phyloP scores from a whole-genome alignment of 2,329 filamentous ascomycete species.

The Phyllosticta citrichinensis region DNA sequence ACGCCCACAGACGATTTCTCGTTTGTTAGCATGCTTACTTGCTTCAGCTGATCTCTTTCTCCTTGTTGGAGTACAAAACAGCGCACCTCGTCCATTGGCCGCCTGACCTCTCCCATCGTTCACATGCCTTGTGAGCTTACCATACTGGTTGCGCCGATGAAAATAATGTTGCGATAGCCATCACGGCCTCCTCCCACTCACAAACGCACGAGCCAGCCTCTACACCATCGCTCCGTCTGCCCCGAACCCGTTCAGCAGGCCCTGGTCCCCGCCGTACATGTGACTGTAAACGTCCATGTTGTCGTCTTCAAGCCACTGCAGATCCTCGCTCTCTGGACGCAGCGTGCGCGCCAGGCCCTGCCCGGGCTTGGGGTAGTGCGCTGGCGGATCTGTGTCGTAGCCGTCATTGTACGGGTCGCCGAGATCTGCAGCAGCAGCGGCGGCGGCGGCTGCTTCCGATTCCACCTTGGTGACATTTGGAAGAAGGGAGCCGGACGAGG shows the following conservation, averaged over 20 bases:
- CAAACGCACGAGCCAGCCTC: not conserved
- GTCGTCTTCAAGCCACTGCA: constrained; percentile 54
- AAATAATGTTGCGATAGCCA: not conserved
- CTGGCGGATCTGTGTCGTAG: constrained; percentile 42
- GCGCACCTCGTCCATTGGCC: not conserved
- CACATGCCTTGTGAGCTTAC: not conserved
- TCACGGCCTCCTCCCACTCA: not conserved
- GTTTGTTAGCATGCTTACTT: not conserved
- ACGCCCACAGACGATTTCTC: not conserved
- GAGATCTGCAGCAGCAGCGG: not conserved
- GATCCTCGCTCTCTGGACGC: constrained; percentile 47
- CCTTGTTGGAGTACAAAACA: not conserved
- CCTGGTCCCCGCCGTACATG: constrained; percentile 7
- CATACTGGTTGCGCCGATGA: not conserved
- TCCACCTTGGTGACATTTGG: constrained; percentile 3
- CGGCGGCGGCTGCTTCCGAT: constrained; percentile 11
- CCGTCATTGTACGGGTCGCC: constrained; percentile 29
- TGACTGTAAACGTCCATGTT: constrained; percentile 50
- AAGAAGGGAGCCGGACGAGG: constrained; percentile 8
- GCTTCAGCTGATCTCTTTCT: not conserved
- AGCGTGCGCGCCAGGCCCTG: constrained; percentile 46
- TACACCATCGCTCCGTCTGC: constrained; percentile 8
- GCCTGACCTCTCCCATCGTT: not conserved
- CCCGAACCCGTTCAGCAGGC: constrained; percentile 12
- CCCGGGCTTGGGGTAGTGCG: constrained; percentile 53